Conservation (phyloP, 176 grass and related monocot species). For the Tillandsia fasciculata region DNA sequence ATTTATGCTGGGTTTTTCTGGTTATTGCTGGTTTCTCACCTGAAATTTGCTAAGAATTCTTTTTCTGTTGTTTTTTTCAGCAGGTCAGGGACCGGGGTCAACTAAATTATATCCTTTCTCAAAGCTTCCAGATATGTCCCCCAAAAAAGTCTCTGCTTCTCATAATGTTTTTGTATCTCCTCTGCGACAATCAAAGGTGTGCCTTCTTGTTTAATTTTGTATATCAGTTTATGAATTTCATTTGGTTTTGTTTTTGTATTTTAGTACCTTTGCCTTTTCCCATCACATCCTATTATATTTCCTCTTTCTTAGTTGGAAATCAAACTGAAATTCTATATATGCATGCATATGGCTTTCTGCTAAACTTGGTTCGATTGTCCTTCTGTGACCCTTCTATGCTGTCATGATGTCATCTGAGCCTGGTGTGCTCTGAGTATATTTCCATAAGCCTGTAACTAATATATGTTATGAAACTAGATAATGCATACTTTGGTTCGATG, state of each 20-base stretch:
- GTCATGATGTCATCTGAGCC: too few species aligned
- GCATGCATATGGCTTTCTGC: too few species aligned
- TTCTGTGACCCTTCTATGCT: too few species aligned
- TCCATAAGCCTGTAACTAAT: background rate
- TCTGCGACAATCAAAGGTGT: constrained; percentile 79
- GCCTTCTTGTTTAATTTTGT: constrained; percentile 10
- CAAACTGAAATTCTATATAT: too few species aligned
- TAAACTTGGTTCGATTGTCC: too few species aligned
- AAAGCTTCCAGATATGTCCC: constrained; percentile 95
- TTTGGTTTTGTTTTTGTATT: background rate
- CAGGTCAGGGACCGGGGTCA: constrained; percentile 59
- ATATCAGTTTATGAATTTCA: background rate
- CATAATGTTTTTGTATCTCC: constrained; percentile 95
- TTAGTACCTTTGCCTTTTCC: background rate
- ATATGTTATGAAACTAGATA: background rate
- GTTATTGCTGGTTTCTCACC: constrained; percentile 14
- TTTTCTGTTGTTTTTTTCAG: constrained; percentile 20
- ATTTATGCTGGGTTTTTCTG: constrained; percentile 20
- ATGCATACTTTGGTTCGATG: too few species aligned
- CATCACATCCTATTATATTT: background rate
- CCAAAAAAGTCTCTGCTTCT: constrained; percentile 83
- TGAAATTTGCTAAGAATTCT: constrained; percentile 20
- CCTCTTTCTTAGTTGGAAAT: too few species aligned
- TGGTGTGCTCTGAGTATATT: background rate
- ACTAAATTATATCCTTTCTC: constrained; percentile 70